These are phyloP conservation scores for Monilinia fructigena DNA, from an alignment of 2,329 filamentous ascomycete genomes.

Conservation along the genomic window DNA sequence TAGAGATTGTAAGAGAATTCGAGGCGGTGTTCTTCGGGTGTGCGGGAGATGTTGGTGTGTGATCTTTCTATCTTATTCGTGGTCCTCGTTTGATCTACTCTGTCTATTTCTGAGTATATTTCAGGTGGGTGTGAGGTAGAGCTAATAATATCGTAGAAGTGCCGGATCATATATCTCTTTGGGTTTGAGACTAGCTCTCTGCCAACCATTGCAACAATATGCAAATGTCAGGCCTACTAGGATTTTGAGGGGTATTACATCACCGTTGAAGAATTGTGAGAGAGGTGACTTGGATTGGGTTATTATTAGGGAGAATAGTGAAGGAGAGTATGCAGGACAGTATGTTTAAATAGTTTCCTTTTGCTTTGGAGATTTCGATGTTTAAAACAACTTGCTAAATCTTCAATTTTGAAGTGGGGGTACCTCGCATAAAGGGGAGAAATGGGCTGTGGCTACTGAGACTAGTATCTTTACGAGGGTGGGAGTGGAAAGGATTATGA, in stretches of 20 bases:
- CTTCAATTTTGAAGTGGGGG: slow-evolving; percentile 45
- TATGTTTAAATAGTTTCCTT: not conserved
- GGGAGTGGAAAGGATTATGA: slow-evolving; percentile 58
- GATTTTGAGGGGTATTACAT: slow-evolving; percentile 56
- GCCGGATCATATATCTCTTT: slow-evolving; percentile 65
- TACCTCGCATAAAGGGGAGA: slow-evolving; percentile 53
- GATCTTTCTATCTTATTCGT: not conserved
- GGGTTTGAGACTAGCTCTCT: slow-evolving; percentile 61
- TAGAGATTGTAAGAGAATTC: slow-evolving; percentile 53
- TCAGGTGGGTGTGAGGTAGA: not conserved
- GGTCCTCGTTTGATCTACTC: not conserved
- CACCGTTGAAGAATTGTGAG: slow-evolving; percentile 49
- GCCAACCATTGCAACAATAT: slow-evolving; percentile 63
- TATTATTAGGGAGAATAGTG: slow-evolving; percentile 64
- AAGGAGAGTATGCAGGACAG: slow-evolving; percentile 51
- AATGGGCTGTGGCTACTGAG: slow-evolving; percentile 62
- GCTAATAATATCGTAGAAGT: slow-evolving; percentile 46
- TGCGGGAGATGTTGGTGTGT: slow-evolving; percentile 54
- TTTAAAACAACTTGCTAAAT: not conserved
- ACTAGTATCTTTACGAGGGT: slow-evolving; percentile 61
- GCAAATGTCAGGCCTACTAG: slow-evolving; percentile 64
- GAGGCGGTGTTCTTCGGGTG: slow-evolving; percentile 61
- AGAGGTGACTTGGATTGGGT: slow-evolving; percentile 61
- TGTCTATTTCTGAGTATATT: not conserved
- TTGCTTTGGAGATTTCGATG: not conserved